These are phyloP conservation scores for Annulohypoxylon maeteangense DNA, from an alignment of 495 filamentous ascomycete species.

Conservation along the genomic window DNA sequence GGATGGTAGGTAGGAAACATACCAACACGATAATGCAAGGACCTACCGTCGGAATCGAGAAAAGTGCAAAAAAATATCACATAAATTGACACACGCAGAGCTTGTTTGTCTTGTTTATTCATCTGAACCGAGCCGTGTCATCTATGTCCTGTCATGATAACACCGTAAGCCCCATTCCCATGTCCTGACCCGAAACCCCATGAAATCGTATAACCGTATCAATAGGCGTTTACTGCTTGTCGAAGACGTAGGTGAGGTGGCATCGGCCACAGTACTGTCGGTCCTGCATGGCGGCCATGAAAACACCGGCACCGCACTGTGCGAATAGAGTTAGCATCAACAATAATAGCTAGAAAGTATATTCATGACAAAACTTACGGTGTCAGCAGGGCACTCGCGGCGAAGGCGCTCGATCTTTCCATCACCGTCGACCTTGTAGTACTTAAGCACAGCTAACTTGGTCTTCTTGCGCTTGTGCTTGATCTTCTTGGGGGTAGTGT, in stretches of 20 bases:
- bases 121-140: conserved; percentile 25
- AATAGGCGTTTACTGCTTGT: conserved; percentile 68
- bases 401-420: conserved; percentile 99
- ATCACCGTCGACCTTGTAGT: conserved; percentile 99
- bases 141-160: conserved; percentile 38
- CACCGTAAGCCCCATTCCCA: conserved; percentile 34
- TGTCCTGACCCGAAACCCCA: conserved; percentile 44
- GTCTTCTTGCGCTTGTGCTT: conserved; percentile 99
- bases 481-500: conserved; percentile 99
- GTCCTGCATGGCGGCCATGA: conserved; percentile 99
- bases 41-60: not conserved
- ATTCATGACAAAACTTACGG: conserved; percentile 68
- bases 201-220: conserved; percentile 27
- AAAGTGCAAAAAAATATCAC: not conserved
- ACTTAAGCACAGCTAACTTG: conserved; percentile 99
- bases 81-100: not conserved
- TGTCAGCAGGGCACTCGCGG: conserved; percentile 92
- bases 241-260: conserved; percentile 99
- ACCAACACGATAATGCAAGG: not conserved
- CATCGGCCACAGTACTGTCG: conserved; percentile 99
- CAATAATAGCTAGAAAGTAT: not conserved
- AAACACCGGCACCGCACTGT: conserved; percentile 98
- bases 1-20: not conserved
- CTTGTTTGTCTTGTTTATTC: conserved; percentile 37
- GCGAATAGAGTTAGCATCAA: conserved; percentile 37